Base-by-base conservation (phyloP, 1,284 basidiomycete species). In the Vanrija sp. region DNA sequence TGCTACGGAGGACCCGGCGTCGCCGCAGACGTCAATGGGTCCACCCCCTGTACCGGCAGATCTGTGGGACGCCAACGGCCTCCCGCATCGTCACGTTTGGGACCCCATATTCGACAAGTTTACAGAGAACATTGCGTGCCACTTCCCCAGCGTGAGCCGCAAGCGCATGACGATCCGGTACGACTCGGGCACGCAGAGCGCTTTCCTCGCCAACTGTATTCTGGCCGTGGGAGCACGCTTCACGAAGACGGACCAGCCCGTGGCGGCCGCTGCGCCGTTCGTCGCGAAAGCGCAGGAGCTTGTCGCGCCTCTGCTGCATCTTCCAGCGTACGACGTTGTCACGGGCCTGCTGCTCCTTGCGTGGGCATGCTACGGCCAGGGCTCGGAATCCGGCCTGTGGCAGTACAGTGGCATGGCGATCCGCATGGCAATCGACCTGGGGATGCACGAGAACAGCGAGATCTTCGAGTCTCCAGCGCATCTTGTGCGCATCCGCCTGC, bases 261-360 rank as follows among this genome's bases (percentile, higher is more conserved):
- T 62, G 10, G 54, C 73, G 56, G 74, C 74, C 10, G 69, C 71
- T 38, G 72, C 74, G 1, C 75, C 78, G 0, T 79, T 78, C 56
- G 73, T 78, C 45, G 74, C 78, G n/a, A 78, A 78, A 60, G 78
- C 78, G 0, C 75, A 78, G 56, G 74, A 78, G 47, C 64, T 79
- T 4, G 65, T 78, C 28, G 67, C 77, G 4, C 77, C 78, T 1
- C 64, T 78, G 1, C 52, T 80, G 19, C 77, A 78, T 42, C 64
- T 80, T 3, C 78, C 78, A 0, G 72, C 78, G 0, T 69, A 68
- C 29, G 78, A 79, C 55, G 72, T 71, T 3, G 69, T 73, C 1
- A 76, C 77, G 0, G 77, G 75, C 14, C 61, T 80, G 10, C 59
- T 79, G 1, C 58, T 76, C 9, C 66, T 80, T 16, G 69, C 78